These are phyloP conservation scores for Fusarium longipes DNA, from an alignment of 2,329 filamentous ascomycete genomes.

Conservation along the genomic window DNA sequence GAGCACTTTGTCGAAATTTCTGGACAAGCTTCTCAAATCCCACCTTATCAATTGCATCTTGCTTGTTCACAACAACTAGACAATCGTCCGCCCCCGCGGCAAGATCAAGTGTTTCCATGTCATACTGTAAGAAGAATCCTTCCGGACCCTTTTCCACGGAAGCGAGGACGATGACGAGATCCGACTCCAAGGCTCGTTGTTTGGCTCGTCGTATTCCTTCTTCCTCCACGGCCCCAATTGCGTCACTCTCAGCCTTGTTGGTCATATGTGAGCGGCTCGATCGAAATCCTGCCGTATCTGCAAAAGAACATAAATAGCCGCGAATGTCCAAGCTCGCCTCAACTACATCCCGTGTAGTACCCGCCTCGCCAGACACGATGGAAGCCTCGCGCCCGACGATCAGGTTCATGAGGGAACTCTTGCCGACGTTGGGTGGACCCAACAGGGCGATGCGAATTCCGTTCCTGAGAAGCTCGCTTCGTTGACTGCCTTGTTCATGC, in stretches of 20 bases:
- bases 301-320: conserved; percentile 92
- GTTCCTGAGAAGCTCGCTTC: conserved; percentile 83
- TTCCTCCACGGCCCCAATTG: conserved; percentile 80
- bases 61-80: conserved; percentile 72
- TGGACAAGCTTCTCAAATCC: conserved; percentile 54
- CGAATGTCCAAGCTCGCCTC: conserved; percentile 90
- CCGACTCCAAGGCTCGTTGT: conserved; percentile 81
- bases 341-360: conserved; percentile 93
- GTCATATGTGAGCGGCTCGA: conserved; percentile 49
- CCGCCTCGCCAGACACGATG: conserved; percentile 92
- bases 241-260: conserved; percentile 27
- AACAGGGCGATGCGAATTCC: conserved; percentile 89
- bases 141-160: conserved; percentile 70
- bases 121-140: conserved; percentile 60
- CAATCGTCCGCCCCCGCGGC: conserved; percentile 61
- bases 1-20: conserved; percentile 51
- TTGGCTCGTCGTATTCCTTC: conserved; percentile 92
- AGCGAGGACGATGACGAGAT: conserved; percentile 84
- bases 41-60: conserved; percentile 58
- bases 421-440: conserved; percentile 93
- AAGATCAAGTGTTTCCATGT: conserved; percentile 66
- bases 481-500: conserved; percentile 81
- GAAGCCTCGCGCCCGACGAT: conserved; percentile 93
- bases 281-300: conserved; percentile 92
- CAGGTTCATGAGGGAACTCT: conserved; percentile 91